These are phyloP conservation scores for Priceomyces carsonii DNA, from an alignment of 805 yeast species.

Conservation along the genomic window DNA sequence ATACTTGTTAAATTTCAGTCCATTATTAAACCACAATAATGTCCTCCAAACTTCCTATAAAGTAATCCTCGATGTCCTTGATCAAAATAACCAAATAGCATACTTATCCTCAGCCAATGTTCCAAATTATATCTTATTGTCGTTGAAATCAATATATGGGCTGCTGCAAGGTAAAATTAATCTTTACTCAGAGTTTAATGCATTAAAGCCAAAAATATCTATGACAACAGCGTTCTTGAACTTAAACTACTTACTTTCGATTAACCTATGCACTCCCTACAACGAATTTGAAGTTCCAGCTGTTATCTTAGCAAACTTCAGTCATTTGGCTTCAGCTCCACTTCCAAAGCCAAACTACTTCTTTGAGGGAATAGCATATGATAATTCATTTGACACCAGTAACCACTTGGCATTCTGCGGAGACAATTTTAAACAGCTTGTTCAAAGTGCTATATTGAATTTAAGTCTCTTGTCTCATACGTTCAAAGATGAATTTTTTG, in stretches of 20 bases:
- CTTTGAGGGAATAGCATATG: too few species aligned
- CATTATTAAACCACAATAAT: neutral
- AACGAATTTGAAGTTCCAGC: constrained; percentile 13
- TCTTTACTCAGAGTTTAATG: constrained; percentile 18
- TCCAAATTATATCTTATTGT: constrained; percentile 9
- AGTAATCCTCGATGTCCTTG: constrained; percentile 22
- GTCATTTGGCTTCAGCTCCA: constrained; percentile 26
- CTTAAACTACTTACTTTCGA: constrained; percentile 18
- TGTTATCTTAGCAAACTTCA: constrained; percentile 14
- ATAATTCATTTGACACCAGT: constrained; percentile 6
- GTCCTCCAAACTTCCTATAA: constrained; percentile 11
- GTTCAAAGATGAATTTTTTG: constrained; percentile 16
- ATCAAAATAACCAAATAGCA: constrained; percentile 17
- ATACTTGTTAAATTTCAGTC: neutral
- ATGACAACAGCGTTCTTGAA: constrained; percentile 14
- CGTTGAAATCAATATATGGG: constrained; percentile 8
- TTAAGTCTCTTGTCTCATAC: constrained; percentile 10
- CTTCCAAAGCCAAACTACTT: constrained; percentile 27
- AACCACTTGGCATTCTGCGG: constrained; percentile 2
- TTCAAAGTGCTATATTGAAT: constrained; percentile 8
- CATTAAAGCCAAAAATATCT: constrained; percentile 22
- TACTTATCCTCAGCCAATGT: constrained; percentile 11
- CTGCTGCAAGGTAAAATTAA: constrained; percentile 12
- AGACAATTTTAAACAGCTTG: constrained; percentile 7
- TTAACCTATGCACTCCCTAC: constrained; percentile 10